Evolutionary conservation across 176 grass and related monocot genomes (phyloP).

Genomic region (Paspalum notatum): DNA sequence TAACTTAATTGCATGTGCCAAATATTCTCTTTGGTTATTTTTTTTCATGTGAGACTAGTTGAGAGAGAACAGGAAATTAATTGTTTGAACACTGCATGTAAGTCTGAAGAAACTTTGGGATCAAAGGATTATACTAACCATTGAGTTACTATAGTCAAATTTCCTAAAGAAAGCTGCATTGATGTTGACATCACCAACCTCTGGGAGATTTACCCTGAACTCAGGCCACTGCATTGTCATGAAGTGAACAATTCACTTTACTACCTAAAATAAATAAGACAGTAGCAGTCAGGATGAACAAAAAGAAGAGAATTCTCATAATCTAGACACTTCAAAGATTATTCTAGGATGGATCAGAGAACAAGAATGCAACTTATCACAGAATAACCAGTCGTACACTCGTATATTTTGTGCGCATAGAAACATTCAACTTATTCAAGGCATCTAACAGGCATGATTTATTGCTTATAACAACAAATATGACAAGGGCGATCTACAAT

Average conservation of each 20-base stretch:
- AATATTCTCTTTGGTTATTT: not conserved
- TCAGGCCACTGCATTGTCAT: constrained; percentile 82
- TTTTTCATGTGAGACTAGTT: constrained; percentile 11
- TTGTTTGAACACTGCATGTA: not conserved
- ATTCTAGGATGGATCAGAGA: not conserved
- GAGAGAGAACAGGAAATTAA: not conserved
- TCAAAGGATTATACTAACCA: constrained; percentile 56
- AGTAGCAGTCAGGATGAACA: constrained; percentile 9
- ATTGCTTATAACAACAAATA: not conserved
- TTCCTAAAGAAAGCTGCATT: constrained; percentile 86
- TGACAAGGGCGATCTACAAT: not conserved
- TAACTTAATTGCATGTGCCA: constrained; percentile 1
- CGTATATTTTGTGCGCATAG: constrained; percentile 6
- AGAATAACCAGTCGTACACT: not conserved
- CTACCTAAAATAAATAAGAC: constrained; percentile 25
- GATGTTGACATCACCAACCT: constrained; percentile 76
- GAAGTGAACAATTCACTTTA: constrained; percentile 25
- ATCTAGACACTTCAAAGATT: constrained; percentile 27
- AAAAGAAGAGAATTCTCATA: not conserved
- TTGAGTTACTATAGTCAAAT: constrained; percentile 91
- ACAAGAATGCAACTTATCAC: not conserved
- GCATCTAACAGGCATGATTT: not conserved
- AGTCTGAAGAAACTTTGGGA: not conserved
- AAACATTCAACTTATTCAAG: constrained; percentile 7
- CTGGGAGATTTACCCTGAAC: constrained; percentile 69